A percentile compares a stretch with the other conserved stretches of the same genome.
phyloP scores from a whole-genome alignment of 2,329 filamentous ascomycete genomes.

The Aureobasidium leucospermi region DNA sequence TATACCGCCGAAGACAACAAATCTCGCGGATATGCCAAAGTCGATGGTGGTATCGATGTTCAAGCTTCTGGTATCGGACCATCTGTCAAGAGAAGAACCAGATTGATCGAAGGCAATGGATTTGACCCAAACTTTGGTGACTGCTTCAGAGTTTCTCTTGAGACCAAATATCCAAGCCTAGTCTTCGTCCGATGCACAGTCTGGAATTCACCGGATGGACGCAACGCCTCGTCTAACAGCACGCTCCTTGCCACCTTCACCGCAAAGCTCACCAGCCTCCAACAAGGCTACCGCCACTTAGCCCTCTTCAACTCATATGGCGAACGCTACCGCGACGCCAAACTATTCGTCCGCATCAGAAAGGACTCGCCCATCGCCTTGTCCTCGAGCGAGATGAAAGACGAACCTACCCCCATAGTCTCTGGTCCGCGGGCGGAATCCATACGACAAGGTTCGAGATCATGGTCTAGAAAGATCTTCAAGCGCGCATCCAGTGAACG shows the following conservation, averaged over 20 bases:
- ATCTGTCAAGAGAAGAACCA: slow-evolving; percentile 71
- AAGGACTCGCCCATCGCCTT: slow-evolving; percentile 39
- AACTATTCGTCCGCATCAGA: slow-evolving; percentile 82
- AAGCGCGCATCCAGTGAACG: slow-evolving; percentile 37
- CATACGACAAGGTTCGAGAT: slow-evolving; percentile 26
- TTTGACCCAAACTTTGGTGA: slow-evolving; percentile 88
- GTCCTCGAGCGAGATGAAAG: slow-evolving; percentile 23
- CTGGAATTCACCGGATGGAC: slow-evolving; percentile 74
- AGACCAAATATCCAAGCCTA: slow-evolving; percentile 89
- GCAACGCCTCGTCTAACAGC: slow-evolving; percentile 55
- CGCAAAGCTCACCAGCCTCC: slow-evolving; percentile 81
- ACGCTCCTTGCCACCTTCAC: slow-evolving; percentile 77
- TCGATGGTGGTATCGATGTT: slow-evolving; percentile 58
- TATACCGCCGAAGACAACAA: slow-evolving; percentile 84
- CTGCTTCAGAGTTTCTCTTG: slow-evolving; percentile 69
- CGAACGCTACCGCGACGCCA: slow-evolving; percentile 91
- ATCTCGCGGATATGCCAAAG: slow-evolving; percentile 62
- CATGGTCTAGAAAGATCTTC: slow-evolving; percentile 36
- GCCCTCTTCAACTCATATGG: slow-evolving; percentile 83
- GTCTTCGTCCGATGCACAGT: slow-evolving; percentile 93
- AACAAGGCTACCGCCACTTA: slow-evolving; percentile 86
- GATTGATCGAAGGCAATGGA: slow-evolving; percentile 76
- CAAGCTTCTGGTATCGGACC: slow-evolving; percentile 61
- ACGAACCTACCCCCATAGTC: slow-evolving; percentile 21
- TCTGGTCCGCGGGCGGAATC: slow-evolving; percentile 26